Conservation (phyloP, 139 green algal species). For the Yamagishiella unicocca region DNA sequence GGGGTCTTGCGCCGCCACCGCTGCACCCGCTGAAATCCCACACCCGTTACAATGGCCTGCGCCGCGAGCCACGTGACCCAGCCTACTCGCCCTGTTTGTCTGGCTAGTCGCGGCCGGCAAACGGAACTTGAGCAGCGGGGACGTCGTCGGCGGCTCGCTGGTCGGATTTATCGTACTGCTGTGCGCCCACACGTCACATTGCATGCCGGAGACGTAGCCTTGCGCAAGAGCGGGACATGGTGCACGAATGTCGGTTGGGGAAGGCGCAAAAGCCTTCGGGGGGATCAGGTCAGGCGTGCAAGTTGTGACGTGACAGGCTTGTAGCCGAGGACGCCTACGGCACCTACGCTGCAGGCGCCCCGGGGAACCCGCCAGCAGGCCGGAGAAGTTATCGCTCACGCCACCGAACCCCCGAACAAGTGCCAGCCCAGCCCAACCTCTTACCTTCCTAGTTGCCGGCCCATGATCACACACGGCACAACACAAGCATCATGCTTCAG, state of each 20-base stretch:
- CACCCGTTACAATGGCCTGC: too few relatives aligned
- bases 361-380: too few relatives aligned
- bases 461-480: too few relatives aligned
- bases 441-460: too few relatives aligned
- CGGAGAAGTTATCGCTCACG: too few relatives aligned
- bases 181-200: conserved; percentile 32
- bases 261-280: not conserved
- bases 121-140: conserved; percentile 11
- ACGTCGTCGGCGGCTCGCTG: not conserved
- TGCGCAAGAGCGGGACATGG: not conserved
- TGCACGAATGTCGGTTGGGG: too few relatives aligned
- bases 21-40: too few relatives aligned
- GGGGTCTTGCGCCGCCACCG: too few relatives aligned
- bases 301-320: not conserved
- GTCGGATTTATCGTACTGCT: not conserved
- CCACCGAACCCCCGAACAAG: too few relatives aligned
- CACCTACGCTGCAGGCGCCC: not conserved
- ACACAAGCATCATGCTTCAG: not conserved
- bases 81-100: not conserved
- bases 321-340: not conserved
- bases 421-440: too few relatives aligned
- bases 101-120: not conserved
- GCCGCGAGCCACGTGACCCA: too few relatives aligned
- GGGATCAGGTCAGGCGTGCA: not conserved
- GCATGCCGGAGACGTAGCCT: conserved; percentile 43